Evolutionary conservation across 1,284 basidiomycete species (phyloP), one percentile per base, ranked within the genome.

Genomic region (Retiboletus flavoniger): DNA sequence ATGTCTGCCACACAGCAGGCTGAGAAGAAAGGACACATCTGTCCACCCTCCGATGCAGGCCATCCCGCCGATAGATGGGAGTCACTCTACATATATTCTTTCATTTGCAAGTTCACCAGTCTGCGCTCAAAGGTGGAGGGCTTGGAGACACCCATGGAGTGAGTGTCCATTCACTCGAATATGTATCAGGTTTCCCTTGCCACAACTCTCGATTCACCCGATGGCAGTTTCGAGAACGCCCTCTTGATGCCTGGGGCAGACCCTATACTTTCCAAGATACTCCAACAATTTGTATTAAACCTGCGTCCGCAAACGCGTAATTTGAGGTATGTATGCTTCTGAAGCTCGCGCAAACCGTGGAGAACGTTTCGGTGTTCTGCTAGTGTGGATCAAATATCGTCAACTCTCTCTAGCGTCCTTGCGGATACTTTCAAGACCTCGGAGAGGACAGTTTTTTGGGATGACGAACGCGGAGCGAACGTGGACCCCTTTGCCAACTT

Each of bases 41-140:
- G 87, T 67, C 89, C 88, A 14, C 84, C 86, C 17, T 88, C 86
- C 26, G 77, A 77, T 64, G 87, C 86, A 36, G 79, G 67, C 45
- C 87, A 89, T 74, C 90, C 89, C 36, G 77, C 77, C 53, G 85
- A 87, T 74, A 85, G 87, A 70, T 92, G 89, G 89, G 89, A 92
- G 74, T 82, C 85, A n/a, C 72, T 89, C 60, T 92, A 90, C 70
- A 81, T 92, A 39, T 92, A 90, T 70, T 80, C 83, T 28, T 92
- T 92, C 75, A 84, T 92, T 62, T 82, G 80, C 75, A 89, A 83
- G 71, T 92, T 89, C 74, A 89, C 88, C 21, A 77, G 80, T 70
- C 74, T 91, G 60, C 81, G 81, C 62, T 74, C 77, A 54, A 90
- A 89, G 72, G 76, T 88, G 29, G 87, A 90, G 69, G 87, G 89